Percentiles rank a stretch among this genome's conserved stretches.
phyloP scores from a whole-genome alignment of 352 stramenopile genomes.

The Pseudoperonospora humuli region DNA sequence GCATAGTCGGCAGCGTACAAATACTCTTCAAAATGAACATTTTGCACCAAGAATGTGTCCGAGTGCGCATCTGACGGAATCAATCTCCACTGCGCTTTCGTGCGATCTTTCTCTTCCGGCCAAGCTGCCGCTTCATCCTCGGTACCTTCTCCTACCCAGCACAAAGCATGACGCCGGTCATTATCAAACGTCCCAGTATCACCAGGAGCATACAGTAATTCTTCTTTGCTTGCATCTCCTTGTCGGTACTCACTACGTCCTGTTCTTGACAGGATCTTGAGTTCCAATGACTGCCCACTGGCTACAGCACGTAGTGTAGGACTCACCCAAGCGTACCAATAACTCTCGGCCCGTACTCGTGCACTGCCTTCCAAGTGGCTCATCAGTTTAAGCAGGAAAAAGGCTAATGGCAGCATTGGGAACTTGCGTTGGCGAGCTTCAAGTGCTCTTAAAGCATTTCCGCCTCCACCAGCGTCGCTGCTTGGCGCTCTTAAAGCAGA shows the following conservation, averaged over 20 bases:
- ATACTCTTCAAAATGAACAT: conserved; percentile 45
- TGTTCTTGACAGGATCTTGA: conserved; percentile 29
- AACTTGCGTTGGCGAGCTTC: conserved; percentile 35
- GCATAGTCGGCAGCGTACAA: conserved; percentile 62
- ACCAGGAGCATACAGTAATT: conserved; percentile 40
- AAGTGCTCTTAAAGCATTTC: conserved; percentile 22
- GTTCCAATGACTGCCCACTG: conserved; percentile 32
- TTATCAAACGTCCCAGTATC: conserved; percentile 39
- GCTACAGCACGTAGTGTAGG: conserved; percentile 42
- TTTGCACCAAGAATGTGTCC: conserved; percentile 64
- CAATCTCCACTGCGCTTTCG: conserved; percentile 50
- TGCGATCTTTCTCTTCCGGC: conserved; percentile 28
- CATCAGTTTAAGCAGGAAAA: conserved; percentile 61
- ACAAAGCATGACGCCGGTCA: conserved; percentile 41
- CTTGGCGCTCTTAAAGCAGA: conserved; percentile 31
- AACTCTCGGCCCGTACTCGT: conserved; percentile 44
- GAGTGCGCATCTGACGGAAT: conserved; percentile 47
- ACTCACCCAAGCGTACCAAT: conserved; percentile 60
- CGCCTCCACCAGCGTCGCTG: conserved; percentile 15
- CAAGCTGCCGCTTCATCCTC: conserved; percentile 14
- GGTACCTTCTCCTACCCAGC: conserved; percentile 24
- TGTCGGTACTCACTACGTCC: conserved; percentile 18
- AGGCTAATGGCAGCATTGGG: conserved; percentile 51
- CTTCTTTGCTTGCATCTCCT: conserved; percentile 23
- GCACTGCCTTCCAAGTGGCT: conserved; percentile 52